phyloP scores from a whole-genome alignment of 2,329 filamentous ascomycete genomes.

The Aspergillus neotritici region DNA sequence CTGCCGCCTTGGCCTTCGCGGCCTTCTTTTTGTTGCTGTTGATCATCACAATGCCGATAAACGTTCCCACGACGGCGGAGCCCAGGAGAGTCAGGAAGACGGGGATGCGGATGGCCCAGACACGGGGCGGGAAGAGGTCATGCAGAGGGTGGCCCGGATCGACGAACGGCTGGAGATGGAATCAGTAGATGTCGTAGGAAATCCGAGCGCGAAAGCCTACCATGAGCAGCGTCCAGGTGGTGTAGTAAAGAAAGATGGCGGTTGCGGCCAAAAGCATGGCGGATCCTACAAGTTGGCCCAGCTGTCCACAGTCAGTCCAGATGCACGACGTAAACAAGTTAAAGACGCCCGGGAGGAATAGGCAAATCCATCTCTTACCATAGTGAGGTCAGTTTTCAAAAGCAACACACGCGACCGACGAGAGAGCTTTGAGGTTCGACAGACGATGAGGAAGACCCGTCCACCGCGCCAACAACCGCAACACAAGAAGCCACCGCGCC shows the following conservation, averaged over 20 bases:
- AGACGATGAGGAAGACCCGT: background rate
- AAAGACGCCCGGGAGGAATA: too few species aligned
- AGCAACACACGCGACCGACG: too few species aligned
- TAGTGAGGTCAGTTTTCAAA: conserved; percentile 15
- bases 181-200: conserved; percentile 1
- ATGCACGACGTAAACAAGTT: too few species aligned
- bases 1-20: conserved; percentile 79
- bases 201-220: conserved; percentile 47
- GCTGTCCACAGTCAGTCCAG: conserved; percentile 51
- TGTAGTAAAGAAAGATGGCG: conserved; percentile 83
- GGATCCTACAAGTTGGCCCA: conserved; percentile 79
- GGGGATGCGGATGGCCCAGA: conserved; percentile 97
- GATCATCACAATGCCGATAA: conserved; percentile 97
- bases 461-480: too few species aligned
- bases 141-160: conserved; percentile 91
- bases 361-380: conserved; percentile 14
- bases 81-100: conserved; percentile 92
- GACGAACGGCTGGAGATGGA: conserved; percentile 73
- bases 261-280: conserved; percentile 70
- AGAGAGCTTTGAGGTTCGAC: background rate
- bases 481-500: conserved; percentile 5
- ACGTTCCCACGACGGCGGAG: conserved; percentile 89
- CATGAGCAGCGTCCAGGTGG: conserved; percentile 95
- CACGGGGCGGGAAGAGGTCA: conserved; percentile 89
- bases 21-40: conserved; percentile 97